These are phyloP conservation scores for Lophiostoma macrostomum DNA, from an alignment of 495 filamentous ascomycete genomes.

Conservation along the genomic window DNA sequence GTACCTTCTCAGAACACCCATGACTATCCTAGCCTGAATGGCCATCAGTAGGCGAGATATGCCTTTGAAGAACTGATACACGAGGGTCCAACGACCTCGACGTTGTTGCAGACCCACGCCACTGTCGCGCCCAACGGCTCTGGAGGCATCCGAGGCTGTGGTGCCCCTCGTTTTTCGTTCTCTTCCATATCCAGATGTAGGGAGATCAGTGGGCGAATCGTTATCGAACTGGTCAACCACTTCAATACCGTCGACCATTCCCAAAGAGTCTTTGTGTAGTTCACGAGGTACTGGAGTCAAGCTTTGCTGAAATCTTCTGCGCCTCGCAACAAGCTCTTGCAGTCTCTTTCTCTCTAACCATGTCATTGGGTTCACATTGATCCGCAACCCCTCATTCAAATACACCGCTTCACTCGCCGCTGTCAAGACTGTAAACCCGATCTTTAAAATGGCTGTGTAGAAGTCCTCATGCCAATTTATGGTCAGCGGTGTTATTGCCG, in stretches of 20 bases:
- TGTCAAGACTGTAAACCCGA: constrained; percentile 81
- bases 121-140: constrained; percentile 42
- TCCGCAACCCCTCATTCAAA: constrained; percentile 78
- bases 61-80: constrained; percentile 67
- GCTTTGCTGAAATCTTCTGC: constrained; percentile 25
- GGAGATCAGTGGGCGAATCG: neutral
- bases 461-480: constrained; percentile 88
- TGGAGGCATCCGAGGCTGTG: constrained; percentile 38
- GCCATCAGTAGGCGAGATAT: constrained; percentile 65
- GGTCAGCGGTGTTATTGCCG: constrained; percentile 55
- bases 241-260: constrained; percentile 44
- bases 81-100: constrained; percentile 68
- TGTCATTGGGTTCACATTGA: constrained; percentile 73
- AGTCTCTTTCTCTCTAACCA: constrained; percentile 88
- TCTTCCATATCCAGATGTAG: constrained; percentile 59
- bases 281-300: constrained; percentile 30
- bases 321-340: constrained; percentile 48
- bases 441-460: constrained; percentile 81
- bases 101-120: constrained; percentile 76
- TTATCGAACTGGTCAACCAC: constrained; percentile 8
- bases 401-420: constrained; percentile 95
- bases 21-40: constrained; percentile 54
- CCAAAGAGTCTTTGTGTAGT: constrained; percentile 34
- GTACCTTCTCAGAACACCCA: constrained; percentile 56
- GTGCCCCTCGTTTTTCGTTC: constrained; percentile 51